Base-by-base conservation (phyloP, 2,329 filamentous ascomycete species). In the Aureobasidium vineae region DNA sequence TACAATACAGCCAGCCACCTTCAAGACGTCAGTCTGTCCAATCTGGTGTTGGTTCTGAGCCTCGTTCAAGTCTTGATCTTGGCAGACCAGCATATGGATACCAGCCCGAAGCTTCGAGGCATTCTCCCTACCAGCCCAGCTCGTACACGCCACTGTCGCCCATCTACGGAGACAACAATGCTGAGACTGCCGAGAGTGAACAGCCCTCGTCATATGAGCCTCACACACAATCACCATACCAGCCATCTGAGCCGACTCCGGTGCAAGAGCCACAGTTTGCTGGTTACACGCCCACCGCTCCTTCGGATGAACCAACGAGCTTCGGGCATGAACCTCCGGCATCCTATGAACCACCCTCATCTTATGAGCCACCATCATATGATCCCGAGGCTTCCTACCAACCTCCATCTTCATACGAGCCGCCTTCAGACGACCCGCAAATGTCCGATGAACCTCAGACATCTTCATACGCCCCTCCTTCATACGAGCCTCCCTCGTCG, bases 1-100 rank as follows among this genome's bases (percentile, higher is more conserved):
- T 71, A 11, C 68, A 71, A 15, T 74, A 72, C 67, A 69, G 65
- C n/a, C 69, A 70, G 40, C 60, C 67, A n/a, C 69, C 71, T 40
- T 75, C 73, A 19, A 70, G 74, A 53, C 64, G 73, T 67, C 72
- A 73, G 43, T 74, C 73, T 5, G 69, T 69, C 13, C 73, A 74
- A 31, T 64, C 59, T 50, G 61, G 26, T 31, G 10, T 38, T 16
- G 33, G 23, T 4, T 61, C 59, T 49, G 66, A 50, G 45, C 60
- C 66, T 23, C 60, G 60, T 2, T 54, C 60, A 16, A 67, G 66
- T 31, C 52, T 67, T 15, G 66, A 67, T 10, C 66, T 60, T 50
- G 56, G 36, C 26, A 56, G 61, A 52, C 57, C 67, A 49, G 16
- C 64, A 5, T 59, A 45, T 38, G 66, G 61, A 21, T 59, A 59